Evolutionary conservation across 345 rosid genomes (phyloP).

Genomic region (Eucalyptus grandis): DNA sequence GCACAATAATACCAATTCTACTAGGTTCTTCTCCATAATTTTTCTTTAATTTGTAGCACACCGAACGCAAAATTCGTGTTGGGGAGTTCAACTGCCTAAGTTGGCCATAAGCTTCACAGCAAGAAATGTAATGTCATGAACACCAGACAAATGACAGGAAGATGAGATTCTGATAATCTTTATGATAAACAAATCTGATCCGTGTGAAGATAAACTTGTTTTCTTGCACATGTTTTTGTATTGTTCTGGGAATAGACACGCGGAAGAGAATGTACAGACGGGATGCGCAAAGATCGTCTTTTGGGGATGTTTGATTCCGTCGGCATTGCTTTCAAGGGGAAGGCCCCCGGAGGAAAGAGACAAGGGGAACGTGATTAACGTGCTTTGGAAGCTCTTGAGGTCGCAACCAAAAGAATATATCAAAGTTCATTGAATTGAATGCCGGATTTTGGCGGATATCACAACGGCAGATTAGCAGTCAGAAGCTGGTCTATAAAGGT

Average conservation of each 20-base stretch:
- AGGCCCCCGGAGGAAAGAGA: neutral
- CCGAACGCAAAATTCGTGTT: neutral
- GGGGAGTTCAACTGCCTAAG: neutral
- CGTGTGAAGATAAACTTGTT: neutral
- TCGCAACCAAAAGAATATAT: neutral
- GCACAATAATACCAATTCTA: neutral
- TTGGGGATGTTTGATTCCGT: neutral
- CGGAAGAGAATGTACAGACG: neutral
- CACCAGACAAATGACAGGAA: neutral
- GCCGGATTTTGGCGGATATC: neutral
- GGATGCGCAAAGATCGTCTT: neutral
- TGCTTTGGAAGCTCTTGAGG: neutral
- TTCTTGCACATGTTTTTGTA: neutral
- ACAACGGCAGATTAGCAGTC: neutral
- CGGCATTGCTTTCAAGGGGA: neutral
- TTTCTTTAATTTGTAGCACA: neutral
- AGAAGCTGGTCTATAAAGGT: neutral
- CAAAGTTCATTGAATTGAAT: neutral
- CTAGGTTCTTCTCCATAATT: neutral
- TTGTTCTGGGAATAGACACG: neutral
- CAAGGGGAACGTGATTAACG: neutral
- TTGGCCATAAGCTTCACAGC: neutral
- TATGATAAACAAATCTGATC: neutral
- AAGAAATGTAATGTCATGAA: neutral
- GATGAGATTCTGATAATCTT: neutral